These are phyloP conservation scores for Mucor racemosus DNA, from an alignment of 371 early-diverging fungal species.

Conservation along the genomic window DNA sequence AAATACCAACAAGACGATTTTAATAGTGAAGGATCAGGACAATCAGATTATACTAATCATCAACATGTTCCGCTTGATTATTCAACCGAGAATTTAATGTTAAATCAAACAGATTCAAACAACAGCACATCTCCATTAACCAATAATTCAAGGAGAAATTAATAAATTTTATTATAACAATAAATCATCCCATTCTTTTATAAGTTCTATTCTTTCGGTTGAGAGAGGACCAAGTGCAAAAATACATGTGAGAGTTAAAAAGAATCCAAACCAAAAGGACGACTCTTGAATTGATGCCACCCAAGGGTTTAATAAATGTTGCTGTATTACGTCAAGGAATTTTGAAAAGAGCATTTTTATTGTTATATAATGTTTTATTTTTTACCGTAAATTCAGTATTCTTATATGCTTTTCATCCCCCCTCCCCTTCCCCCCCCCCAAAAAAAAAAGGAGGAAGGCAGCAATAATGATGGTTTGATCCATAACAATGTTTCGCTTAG, in stretches of 20 bases:
- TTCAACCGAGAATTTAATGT: not conserved
- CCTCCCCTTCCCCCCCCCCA: too few species aligned
- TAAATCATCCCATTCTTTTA: constrained; percentile 19
- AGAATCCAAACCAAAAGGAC: constrained; percentile 14
- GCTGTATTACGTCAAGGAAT: not conserved
- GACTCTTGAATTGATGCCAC: not conserved
- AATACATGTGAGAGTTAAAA: constrained; percentile 5
- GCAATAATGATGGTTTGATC: too few species aligned
- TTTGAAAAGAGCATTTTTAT: not conserved
- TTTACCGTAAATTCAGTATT: too few species aligned
- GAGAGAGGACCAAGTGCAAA: constrained; percentile 13
- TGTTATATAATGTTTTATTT: too few species aligned
- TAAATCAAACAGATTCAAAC: constrained; percentile 1
- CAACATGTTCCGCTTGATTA: not conserved
- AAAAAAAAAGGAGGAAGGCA: too few species aligned
- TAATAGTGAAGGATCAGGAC: not conserved
- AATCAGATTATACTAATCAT: not conserved
- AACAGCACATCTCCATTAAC: not conserved
- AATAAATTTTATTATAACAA: constrained; percentile 1
- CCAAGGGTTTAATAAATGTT: not conserved
- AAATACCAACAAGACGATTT: constrained; percentile 6
- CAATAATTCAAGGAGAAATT: not conserved
- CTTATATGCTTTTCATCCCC: too few species aligned
- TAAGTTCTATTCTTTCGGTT: constrained; percentile 7
- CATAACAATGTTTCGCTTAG: too few species aligned